A percentile compares a stretch with the other conserved stretches of the same genome.
phyloP scores from a whole-genome alignment of 2,329 filamentous ascomycete genomes.

The Bipolaris bicolor region DNA sequence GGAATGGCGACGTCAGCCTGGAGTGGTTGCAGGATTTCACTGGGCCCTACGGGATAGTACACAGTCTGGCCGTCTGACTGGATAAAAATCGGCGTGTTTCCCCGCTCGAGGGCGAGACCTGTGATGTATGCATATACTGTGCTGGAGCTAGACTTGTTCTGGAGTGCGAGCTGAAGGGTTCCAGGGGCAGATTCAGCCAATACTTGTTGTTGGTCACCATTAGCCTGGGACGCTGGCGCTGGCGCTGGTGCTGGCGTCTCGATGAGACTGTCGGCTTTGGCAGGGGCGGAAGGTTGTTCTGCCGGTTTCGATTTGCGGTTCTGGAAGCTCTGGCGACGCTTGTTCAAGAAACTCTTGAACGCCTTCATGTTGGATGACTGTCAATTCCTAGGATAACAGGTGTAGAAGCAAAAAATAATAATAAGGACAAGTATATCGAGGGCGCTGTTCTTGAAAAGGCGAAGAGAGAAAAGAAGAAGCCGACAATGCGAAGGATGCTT shows the following conservation, averaged over 20 bases:
- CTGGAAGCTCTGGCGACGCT: conserved; percentile 29
- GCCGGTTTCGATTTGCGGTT: conserved; percentile 9
- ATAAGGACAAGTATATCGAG: neutral
- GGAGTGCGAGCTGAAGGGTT: conserved; percentile 66
- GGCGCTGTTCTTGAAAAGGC: neutral
- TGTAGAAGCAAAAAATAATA: neutral
- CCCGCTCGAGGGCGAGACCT: conserved; percentile 66
- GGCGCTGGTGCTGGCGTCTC: conserved; percentile 18
- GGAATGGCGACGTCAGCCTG: conserved; percentile 66
- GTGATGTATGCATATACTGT: conserved; percentile 74
- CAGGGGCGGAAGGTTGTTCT: neutral
- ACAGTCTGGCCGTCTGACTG: conserved; percentile 68
- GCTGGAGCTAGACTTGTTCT: conserved; percentile 68
- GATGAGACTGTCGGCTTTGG: conserved; percentile 5
- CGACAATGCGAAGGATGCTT: neutral
- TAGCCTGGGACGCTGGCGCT: conserved; percentile 15
- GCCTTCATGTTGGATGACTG: conserved; percentile 29
- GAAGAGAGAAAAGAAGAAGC: neutral
- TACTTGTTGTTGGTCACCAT: conserved; percentile 33
- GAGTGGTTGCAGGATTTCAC: conserved; percentile 58
- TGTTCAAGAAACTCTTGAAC: conserved; percentile 36
- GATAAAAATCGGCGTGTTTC: conserved; percentile 67
- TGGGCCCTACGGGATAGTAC: conserved; percentile 69
- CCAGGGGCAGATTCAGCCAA: conserved; percentile 29
- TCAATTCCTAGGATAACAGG: neutral